phyloP scores from a whole-genome alignment of 2,329 filamentous ascomycete genomes.

The Verticillium zaregamsianum region DNA sequence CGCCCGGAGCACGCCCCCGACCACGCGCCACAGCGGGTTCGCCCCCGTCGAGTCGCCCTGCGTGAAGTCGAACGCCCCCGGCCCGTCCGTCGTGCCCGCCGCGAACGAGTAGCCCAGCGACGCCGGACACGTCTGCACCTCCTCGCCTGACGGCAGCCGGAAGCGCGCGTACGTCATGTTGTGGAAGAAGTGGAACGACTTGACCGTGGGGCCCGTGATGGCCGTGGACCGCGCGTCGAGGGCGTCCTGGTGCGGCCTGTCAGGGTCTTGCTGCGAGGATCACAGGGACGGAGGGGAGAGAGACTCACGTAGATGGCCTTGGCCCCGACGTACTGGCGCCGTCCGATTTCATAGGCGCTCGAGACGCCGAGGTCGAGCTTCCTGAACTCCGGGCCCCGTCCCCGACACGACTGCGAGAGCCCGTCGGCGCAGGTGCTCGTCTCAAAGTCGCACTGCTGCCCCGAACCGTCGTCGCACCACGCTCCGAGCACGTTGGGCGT shows the following conservation, averaged over 20 bases:
- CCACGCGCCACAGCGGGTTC: constrained; percentile 75
- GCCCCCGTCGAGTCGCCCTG: constrained; percentile 70
- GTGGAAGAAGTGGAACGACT: constrained; percentile 80
- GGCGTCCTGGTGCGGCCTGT: constrained; percentile 42
- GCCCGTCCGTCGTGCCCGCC: constrained; percentile 86
- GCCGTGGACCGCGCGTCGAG: constrained; percentile 42
- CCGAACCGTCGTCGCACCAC: constrained; percentile 83
- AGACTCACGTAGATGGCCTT: constrained; percentile 33
- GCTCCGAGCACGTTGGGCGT: constrained; percentile 84
- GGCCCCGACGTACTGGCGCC: constrained; percentile 63
- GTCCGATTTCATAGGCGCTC: constrained; percentile 73
- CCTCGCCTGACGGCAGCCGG: constrained; percentile 65
- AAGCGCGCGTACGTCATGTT: constrained; percentile 77
- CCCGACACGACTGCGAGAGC: constrained; percentile 67
- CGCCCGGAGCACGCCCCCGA: constrained; percentile 66
- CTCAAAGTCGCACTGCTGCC: constrained; percentile 65
- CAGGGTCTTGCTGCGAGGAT: constrained; percentile 24
- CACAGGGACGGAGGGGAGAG: constrained; percentile 22
- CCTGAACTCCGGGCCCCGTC: constrained; percentile 65
- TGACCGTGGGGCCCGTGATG: constrained; percentile 62
- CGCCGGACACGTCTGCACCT: constrained; percentile 74
- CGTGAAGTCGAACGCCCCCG: constrained; percentile 88
- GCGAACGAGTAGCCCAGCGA: constrained; percentile 91
- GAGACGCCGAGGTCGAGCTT: constrained; percentile 66
- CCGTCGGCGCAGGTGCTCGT: constrained; percentile 80